Evolutionary conservation across 108 stramenopile species (phyloP).

Genomic region (Bacterosira constricta): DNA sequence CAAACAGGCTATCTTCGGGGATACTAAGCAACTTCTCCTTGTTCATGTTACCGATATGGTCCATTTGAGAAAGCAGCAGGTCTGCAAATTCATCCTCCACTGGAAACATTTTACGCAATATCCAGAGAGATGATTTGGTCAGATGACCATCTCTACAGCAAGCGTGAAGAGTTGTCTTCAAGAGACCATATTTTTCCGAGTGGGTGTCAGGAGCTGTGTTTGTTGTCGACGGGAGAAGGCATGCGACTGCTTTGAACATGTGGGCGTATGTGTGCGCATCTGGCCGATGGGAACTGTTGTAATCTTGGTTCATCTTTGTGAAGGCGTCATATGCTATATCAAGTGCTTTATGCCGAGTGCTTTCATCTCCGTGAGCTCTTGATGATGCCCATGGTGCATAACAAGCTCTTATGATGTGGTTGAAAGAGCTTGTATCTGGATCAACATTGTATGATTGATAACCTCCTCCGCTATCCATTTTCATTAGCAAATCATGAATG

Average conservation of each 20-base stretch:
- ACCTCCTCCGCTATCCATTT: slow-evolving; percentile 6
- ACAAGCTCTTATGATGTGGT: slow-evolving; percentile 43
- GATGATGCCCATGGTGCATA: slow-evolving; percentile 37
- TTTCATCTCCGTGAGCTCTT: background rate
- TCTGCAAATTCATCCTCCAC: slow-evolving; percentile 3
- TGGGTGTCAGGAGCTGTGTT: background rate
- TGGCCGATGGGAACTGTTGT: slow-evolving; percentile 11
- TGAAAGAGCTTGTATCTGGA: slow-evolving; percentile 46
- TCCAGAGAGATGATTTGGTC: slow-evolving; percentile 39
- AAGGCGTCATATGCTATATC: slow-evolving; percentile 25
- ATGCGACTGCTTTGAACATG: slow-evolving; percentile 39
- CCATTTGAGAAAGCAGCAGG: slow-evolving; percentile 14
- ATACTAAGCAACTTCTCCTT: slow-evolving; percentile 24
- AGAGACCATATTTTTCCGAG: slow-evolving; percentile 17
- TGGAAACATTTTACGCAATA: slow-evolving; percentile 3
- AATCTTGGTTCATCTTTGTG: slow-evolving; percentile 22
- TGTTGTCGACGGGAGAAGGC: slow-evolving; percentile 8
- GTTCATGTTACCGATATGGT: background rate
- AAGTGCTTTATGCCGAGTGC: slow-evolving; percentile 8
- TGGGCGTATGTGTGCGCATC: slow-evolving; percentile 46
- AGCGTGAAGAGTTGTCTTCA: slow-evolving; percentile 26
- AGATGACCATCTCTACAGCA: slow-evolving; percentile 38
- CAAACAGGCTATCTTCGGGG: slow-evolving; percentile 18
- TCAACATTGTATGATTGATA: slow-evolving; percentile 28
- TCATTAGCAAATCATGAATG: slow-evolving; percentile 26